These are phyloP conservation scores for Phytophthora pluvialis DNA, from an alignment of 352 stramenopile genomes.

Conservation along the genomic window DNA sequence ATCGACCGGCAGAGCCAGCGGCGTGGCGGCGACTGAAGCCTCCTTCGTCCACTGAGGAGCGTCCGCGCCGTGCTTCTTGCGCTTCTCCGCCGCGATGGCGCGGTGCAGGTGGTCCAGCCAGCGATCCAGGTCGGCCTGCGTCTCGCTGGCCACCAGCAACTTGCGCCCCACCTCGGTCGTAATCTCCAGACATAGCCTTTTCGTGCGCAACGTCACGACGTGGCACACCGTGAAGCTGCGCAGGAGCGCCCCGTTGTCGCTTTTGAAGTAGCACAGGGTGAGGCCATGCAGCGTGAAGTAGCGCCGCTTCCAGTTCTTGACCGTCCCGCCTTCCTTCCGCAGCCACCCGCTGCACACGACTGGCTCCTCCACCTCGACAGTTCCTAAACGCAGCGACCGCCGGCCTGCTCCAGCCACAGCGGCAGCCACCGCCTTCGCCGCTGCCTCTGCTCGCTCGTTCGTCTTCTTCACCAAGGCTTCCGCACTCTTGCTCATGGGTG, in stretches of 20 bases:
- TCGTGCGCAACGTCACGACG: slow-evolving; percentile 67
- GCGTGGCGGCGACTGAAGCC: slow-evolving; percentile 1
- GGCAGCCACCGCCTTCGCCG: slow-evolving; percentile 33
- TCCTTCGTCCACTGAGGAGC: slow-evolving; percentile 6
- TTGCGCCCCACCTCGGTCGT: slow-evolving; percentile 78
- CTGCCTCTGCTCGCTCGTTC: slow-evolving; percentile 37
- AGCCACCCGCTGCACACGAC: slow-evolving; percentile 80
- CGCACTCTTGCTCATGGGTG: slow-evolving; percentile 3
- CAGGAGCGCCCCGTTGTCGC: slow-evolving; percentile 72
- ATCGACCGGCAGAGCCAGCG: slow-evolving; percentile 19
- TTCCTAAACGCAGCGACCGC: slow-evolving; percentile 28
- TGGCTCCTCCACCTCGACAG: slow-evolving; percentile 41
- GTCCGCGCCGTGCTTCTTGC: slow-evolving; percentile 37
- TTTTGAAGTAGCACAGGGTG: slow-evolving; percentile 88
- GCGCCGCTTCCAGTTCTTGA: slow-evolving; percentile 86
- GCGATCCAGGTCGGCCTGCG: slow-evolving; percentile 62
- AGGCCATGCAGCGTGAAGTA: slow-evolving; percentile 83
- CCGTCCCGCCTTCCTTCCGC: slow-evolving; percentile 79
- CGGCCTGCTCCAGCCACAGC: slow-evolving; percentile 32
- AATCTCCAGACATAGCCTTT: slow-evolving; percentile 80
- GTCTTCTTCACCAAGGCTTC: slow-evolving; percentile 20
- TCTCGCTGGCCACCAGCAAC: slow-evolving; percentile 75
- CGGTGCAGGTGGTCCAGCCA: slow-evolving; percentile 73
- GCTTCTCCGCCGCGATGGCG: slow-evolving; percentile 57
- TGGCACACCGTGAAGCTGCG: slow-evolving; percentile 73